These are phyloP conservation scores for Musa balbisiana DNA, from an alignment of 202 grass and related monocot species.

Conservation along the genomic window DNA sequence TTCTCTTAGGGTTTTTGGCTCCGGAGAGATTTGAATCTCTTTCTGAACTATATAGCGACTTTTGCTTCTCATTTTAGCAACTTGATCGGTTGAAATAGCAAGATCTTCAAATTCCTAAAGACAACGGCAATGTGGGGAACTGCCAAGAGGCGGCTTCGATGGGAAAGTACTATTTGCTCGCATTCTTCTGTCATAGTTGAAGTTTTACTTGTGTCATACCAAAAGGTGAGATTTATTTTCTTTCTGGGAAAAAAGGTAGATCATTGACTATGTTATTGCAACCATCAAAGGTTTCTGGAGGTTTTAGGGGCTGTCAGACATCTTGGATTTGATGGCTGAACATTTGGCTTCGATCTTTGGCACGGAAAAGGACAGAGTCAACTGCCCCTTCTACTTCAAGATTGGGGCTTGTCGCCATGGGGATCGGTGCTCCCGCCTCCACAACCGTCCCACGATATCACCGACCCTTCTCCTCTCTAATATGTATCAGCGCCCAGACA, in stretches of 20 bases:
- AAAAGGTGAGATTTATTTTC: background rate
- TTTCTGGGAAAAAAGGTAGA: background rate
- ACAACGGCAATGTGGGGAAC: too few species aligned
- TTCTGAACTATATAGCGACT: background rate
- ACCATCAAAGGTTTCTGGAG: background rate
- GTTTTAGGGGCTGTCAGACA: background rate
- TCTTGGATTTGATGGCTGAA: conserved; percentile 9
- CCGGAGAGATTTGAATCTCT: background rate
- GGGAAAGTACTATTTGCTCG: background rate
- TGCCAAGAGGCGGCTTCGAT: too few species aligned
- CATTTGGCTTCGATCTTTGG: conserved; percentile 33
- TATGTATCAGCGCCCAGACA: conserved; percentile 28
- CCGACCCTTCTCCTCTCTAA: conserved; percentile 25
- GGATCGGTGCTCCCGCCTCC: conserved; percentile 26
- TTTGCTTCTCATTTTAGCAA: background rate
- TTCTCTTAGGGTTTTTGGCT: background rate
- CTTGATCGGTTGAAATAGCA: background rate
- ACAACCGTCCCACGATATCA: conserved; percentile 27
- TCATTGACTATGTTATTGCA: background rate
- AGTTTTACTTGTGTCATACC: background rate
- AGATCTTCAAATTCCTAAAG: too few species aligned
- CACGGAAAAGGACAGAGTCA: conserved; percentile 28
- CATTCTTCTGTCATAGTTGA: background rate
- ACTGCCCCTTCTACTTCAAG: conserved; percentile 31
- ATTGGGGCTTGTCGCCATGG: conserved; percentile 28